Percentiles rank a stretch among this genome's conserved stretches.
Evolutionary conservation across 352 stramenopile genomes (phyloP).

Genomic region (Globisporangium spiculum): DNA sequence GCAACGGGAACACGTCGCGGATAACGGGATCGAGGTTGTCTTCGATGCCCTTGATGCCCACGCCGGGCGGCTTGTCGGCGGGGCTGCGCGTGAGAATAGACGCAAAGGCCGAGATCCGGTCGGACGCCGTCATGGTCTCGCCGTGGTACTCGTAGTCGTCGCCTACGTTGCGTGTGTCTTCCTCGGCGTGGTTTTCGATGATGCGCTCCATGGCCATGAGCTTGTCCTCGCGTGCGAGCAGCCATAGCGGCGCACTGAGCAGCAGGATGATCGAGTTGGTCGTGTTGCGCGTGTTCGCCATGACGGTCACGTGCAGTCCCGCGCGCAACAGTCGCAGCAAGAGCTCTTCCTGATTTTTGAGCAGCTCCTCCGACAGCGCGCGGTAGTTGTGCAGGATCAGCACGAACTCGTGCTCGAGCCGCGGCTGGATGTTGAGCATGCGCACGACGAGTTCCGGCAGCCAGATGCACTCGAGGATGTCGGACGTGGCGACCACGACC

Average conservation of each 20-base stretch:
- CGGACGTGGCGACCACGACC: slow-evolving; percentile 28
- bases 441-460: slow-evolving; percentile 47
- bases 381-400: slow-evolving; percentile 45
- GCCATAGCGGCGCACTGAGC: slow-evolving; percentile 53
- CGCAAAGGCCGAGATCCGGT: slow-evolving; percentile 48
- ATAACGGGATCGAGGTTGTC: slow-evolving; percentile 47
- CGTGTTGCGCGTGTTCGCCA: slow-evolving; percentile 56
- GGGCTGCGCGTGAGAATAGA: slow-evolving; percentile 47
- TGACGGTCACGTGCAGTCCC: slow-evolving; percentile 47
- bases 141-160: slow-evolving; percentile 57
- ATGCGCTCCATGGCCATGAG: slow-evolving; percentile 62
- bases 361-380: slow-evolving; percentile 19
- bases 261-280: slow-evolving; percentile 39
- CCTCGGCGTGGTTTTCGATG: slow-evolving; percentile 53
- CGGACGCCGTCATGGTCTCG: slow-evolving; percentile 50
- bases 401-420: slow-evolving; percentile 58
- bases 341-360: slow-evolving; percentile 37
- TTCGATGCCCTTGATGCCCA: slow-evolving; percentile 42
- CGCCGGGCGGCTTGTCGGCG: slow-evolving; percentile 47
- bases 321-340: slow-evolving; percentile 39
- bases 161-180: slow-evolving; percentile 41
- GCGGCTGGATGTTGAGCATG: slow-evolving; percentile 61
- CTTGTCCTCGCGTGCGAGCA: slow-evolving; percentile 60
- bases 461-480: slow-evolving; percentile 52
- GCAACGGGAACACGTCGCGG: slow-evolving; percentile 56